A percentile compares a stretch with the other conserved stretches of the same genome.
Evolutionary conservation across 768 basidiomycete species (phyloP).

Genomic region (Hypsizygus marmoreus): DNA sequence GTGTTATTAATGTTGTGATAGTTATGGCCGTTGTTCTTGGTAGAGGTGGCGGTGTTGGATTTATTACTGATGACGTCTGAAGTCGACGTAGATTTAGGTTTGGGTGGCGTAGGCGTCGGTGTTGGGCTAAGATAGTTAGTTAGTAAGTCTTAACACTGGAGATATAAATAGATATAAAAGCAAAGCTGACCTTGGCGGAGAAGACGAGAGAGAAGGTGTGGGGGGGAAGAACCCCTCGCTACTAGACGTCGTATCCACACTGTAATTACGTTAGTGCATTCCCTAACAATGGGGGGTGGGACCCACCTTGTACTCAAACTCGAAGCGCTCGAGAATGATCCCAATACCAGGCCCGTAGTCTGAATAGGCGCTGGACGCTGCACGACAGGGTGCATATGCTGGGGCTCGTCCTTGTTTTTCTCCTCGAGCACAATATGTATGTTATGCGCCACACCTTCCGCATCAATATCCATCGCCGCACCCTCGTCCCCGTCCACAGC

Average conservation of each 20-base stretch:
- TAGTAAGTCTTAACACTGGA: not conserved
- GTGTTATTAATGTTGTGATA: not conserved
- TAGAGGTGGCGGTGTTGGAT: not conserved
- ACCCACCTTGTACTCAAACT: conserved; percentile 12
- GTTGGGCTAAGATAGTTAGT: not conserved
- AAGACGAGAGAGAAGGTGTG: not conserved
- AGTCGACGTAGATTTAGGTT: not conserved
- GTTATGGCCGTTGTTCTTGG: not conserved
- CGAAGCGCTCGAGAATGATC: conserved; percentile 6
- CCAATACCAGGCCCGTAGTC: conserved; percentile 13
- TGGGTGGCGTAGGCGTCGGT: conserved; percentile 1
- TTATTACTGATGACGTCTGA: not conserved
- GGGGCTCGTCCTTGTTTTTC: conserved; percentile 31
- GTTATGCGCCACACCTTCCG: conserved; percentile 8
- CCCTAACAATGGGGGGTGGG: not conserved
- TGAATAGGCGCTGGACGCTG: conserved; percentile 30
- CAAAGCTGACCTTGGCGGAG: not conserved
- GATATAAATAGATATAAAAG: not conserved
- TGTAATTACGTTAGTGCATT: not conserved
- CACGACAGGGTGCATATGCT: conserved; percentile 60
- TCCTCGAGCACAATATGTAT: conserved; percentile 24
- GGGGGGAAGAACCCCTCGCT: conserved; percentile 6
- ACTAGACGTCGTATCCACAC: conserved; percentile 7
- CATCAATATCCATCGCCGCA: conserved; percentile 6
- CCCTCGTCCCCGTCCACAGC: conserved; percentile 29